phyloP scores from a whole-genome alignment of 495 filamentous ascomycete genomes.

The Lasiosphaeris hirsuta region DNA sequence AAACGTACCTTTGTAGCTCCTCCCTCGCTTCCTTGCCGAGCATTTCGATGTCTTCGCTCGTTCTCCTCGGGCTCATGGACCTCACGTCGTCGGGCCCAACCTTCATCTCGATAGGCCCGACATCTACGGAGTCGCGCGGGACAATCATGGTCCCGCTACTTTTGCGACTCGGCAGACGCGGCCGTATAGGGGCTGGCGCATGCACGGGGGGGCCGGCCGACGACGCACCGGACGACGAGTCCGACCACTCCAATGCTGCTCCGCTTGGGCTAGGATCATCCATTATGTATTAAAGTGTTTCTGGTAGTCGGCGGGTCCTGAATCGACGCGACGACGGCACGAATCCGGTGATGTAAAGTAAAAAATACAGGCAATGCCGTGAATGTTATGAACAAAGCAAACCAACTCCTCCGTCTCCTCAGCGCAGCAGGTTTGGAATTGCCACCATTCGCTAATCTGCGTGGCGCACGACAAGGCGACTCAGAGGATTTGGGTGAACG shows the following conservation, averaged over 20 bases:
- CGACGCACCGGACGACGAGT: slow-evolving; percentile 34
- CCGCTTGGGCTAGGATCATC: slow-evolving; percentile 20
- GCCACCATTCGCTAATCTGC: slow-evolving; percentile 20
- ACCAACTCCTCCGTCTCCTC: slow-evolving; percentile 15
- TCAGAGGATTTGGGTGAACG: neutral
- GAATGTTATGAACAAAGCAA: slow-evolving; percentile 10
- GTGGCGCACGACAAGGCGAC: slow-evolving; percentile 8
- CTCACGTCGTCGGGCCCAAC: slow-evolving; percentile 83
- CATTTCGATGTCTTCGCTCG: slow-evolving; percentile 80
- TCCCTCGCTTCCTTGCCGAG: slow-evolving; percentile 74
- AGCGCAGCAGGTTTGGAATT: slow-evolving; percentile 10
- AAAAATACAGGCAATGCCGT: neutral
- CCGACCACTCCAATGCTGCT: slow-evolving; percentile 30
- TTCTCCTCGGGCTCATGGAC: slow-evolving; percentile 90
- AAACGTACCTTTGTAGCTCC: slow-evolving; percentile 47
- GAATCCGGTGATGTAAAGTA: neutral
- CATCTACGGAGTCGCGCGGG: slow-evolving; percentile 64
- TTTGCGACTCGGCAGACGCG: slow-evolving; percentile 59
- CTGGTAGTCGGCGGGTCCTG: neutral
- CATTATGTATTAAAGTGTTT: slow-evolving; percentile 20
- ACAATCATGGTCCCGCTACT: slow-evolving; percentile 79
- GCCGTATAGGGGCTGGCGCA: slow-evolving; percentile 45
- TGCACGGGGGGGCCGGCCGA: slow-evolving; percentile 38
- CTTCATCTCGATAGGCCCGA: slow-evolving; percentile 60
- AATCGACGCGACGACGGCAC: neutral